Conservation (phyloP, 106 monocot genomes). For the Acanthochlamys bracteata region DNA sequence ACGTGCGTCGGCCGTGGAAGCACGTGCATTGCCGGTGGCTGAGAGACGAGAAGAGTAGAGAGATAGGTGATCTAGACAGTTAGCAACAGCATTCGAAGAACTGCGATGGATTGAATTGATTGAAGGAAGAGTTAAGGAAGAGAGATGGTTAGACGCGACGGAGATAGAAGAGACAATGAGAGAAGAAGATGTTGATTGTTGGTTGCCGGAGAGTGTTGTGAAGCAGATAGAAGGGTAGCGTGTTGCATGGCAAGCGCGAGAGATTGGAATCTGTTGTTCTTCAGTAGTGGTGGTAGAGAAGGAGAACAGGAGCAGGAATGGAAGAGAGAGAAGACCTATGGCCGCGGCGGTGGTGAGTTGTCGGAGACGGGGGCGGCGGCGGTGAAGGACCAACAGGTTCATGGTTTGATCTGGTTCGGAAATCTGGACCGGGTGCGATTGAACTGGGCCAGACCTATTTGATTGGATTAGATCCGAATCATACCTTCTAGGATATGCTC, state of each 20-base stretch:
- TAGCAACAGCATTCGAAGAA: slow-evolving; percentile 45
- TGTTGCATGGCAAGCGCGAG: slow-evolving; percentile 12
- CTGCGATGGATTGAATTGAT: slow-evolving; percentile 40
- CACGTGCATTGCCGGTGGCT: slow-evolving; percentile 15
- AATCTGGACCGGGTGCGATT: too few relatives aligned
- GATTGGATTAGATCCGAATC: too few relatives aligned
- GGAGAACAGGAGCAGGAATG: not conserved
- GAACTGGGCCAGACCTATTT: too few relatives aligned
- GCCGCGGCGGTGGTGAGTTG: not conserved
- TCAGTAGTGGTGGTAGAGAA: not conserved
- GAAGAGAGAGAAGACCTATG: not conserved
- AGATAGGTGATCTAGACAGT: slow-evolving; percentile 52
- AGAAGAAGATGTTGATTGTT: slow-evolving; percentile 8
- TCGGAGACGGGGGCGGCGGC: not conserved
- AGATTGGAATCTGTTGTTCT: not conserved
- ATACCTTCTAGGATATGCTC: too few relatives aligned
- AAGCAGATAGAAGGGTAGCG: slow-evolving; percentile 20
- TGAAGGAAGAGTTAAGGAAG: slow-evolving; percentile 11
- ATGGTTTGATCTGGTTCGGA: too few relatives aligned
- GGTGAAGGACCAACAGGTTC: too few relatives aligned
- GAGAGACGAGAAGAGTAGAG: slow-evolving; percentile 38
- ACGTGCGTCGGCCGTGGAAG: slow-evolving; percentile 15
- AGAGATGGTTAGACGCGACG: slow-evolving; percentile 8
- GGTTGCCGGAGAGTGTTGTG: slow-evolving; percentile 19
- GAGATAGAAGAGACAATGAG: slow-evolving; percentile 17